These are phyloP conservation scores for Geosiphon pyriformis DNA, from an alignment of 192 early-diverging fungal genomes.

Conservation along the genomic window DNA sequence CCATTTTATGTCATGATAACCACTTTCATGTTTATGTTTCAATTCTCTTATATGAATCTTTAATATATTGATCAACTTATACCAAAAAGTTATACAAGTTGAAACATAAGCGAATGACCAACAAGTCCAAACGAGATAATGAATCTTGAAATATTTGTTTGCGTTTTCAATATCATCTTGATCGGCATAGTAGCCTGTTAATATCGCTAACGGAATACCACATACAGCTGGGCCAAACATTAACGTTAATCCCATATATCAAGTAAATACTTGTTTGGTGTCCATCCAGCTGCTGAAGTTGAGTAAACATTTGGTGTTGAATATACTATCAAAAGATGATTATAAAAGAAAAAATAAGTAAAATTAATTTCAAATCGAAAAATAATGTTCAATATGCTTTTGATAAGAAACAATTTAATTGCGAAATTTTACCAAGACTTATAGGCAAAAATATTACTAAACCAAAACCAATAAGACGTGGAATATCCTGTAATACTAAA, in stretches of 20 bases:
- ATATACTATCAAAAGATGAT: no score
- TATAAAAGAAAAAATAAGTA: no score
- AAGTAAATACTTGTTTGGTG: conserved; percentile 3
- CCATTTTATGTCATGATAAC: conserved; percentile 6
- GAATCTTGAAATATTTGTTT: conserved; percentile 3
- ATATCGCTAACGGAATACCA: not conserved
- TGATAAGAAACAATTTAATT: no score
- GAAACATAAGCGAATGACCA: not conserved
- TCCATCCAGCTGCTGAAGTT: no score
- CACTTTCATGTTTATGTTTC: no score
- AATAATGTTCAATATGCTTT: no score
- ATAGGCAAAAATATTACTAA: not conserved
- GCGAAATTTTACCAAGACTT: conserved; percentile 8
- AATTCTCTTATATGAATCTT: conserved; percentile 1
- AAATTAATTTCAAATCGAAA: no score
- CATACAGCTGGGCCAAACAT: not conserved
- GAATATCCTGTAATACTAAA: not conserved
- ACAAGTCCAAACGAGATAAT: conserved; percentile 1
- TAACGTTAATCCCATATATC: not conserved
- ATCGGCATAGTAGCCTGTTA: conserved; percentile 6
- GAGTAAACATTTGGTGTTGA: not conserved
- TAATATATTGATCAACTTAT: not conserved
- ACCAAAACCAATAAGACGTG: not conserved
- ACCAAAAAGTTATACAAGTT: conserved; percentile 9
- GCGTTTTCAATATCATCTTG: conserved; percentile 6